Evolutionary conservation across 257 asterid species (phyloP), one percentile per base, ranked within the genome.

Genomic region (Fraxinus anomala): DNA sequence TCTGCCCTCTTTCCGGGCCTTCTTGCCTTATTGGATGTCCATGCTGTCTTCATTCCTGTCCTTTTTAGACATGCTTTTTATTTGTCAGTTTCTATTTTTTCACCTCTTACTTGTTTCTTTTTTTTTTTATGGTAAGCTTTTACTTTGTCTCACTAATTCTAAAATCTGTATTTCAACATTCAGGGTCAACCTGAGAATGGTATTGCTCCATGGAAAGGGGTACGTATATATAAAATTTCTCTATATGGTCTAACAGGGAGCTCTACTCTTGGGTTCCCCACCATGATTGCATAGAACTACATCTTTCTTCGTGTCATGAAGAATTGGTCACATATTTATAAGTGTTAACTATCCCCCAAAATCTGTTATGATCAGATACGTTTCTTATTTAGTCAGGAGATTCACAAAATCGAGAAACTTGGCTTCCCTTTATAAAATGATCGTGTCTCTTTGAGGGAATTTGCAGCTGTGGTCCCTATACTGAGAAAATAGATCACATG

Each of bases 201-300:
- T 10, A 89, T 83, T 86, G 87, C 98, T 80, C 97, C 98, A 10
- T 89, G 98, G 98, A 85, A 92, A 85, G 98, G 96, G 96, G 99
- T 93, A 93, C 73, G 97, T 81, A 69, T 68, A 78, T 84, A 74
- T 74, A 69, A 11, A 12, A 3, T 47, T 65, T 36, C 47, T 0
- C 42, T 34, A 21, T 59, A 33, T 30, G 23, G 30, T 76, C 21
- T 70, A n/a, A 67, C 73, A 56, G 56, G 19, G 49, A 42, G 44
- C 36, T 67, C 67, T 23, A 36, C 56, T 76, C 34, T 78, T 68
- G 76, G 49, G 56, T 14, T 14, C 6, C 56, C 56, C 56, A 3
- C 56, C 56, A 14, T 14, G 56, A 14, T 47, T 47, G 19, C 7
- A 14, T 47, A 14, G 56, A 47, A 47, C 56, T 14, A 47, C n/a